Evolutionary conservation across 106 monocot genomes (phyloP), one percentile per base, ranked within the genome.

Genomic region (Platanthera zijinensis): DNA sequence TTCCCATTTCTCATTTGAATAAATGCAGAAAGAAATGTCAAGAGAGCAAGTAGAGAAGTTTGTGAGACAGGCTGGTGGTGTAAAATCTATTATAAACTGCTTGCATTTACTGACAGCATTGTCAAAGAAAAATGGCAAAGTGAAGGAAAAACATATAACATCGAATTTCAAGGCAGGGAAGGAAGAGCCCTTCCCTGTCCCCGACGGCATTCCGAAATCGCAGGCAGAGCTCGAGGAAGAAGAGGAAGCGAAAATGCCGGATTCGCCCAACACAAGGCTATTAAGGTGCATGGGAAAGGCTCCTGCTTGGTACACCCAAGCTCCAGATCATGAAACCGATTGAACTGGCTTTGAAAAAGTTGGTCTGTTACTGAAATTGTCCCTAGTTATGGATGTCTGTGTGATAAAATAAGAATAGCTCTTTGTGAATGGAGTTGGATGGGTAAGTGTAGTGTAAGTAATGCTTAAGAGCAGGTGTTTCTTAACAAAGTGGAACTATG

Each of bases 161-260:
- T n/a, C 21, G 9, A 81, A n/a, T 3, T 56, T 57, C 6, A 53
- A 83, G 48, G 48, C 68, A 14, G 52, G 85, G 48, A 73, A 10
- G 14, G 71, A 77, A 48, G 77, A 52, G 21, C 86, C 71, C 12
- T 87, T 76, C 68, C 94, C 75, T 17, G 78, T 90, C 9, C 96
- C 96, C 11, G 91, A 96, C 69, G 89, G 93, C 48, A 32, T 96
- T 54, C 93, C 96, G 1, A 90, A 90, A 53, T 89, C 90, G 0
- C 53, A 52, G 51, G 86, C 91, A 52, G 96, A 96, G 64, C 74
- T 96, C 17, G 91, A 89, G 28, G 93, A 96, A 76, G 93, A 91
- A 78, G 90, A 89, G 76, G 78, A 77, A 61, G 87, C 78, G 3
- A 80, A 50, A 74, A 89, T 93, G 96, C 91, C 90, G 0, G 89